Conservation (phyloP, 2,329 filamentous ascomycete genomes). For the Talaromyces albobiverticillius region DNA sequence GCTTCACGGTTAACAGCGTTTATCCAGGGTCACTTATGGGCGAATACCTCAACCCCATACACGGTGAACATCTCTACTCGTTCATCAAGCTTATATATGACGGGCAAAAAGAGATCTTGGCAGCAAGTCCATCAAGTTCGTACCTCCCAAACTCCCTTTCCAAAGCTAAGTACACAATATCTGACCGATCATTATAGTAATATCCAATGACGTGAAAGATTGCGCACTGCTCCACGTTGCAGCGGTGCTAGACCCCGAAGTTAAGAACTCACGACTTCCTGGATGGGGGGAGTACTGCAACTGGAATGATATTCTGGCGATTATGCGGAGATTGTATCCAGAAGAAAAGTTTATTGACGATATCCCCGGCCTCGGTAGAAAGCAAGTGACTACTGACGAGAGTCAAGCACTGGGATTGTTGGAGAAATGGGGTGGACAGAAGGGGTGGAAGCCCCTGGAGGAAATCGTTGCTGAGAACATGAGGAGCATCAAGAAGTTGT, state of each 20-base stretch:
- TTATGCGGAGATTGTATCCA: constrained; percentile 7
- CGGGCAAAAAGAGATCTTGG: not conserved
- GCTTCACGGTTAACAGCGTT: not conserved
- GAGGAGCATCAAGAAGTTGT: not conserved
- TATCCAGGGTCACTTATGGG: not conserved
- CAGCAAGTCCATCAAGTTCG: not conserved
- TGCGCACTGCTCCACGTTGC: constrained; percentile 8
- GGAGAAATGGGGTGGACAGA: constrained; percentile 9
- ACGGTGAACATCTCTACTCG: not conserved
- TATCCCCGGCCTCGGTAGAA: not conserved
- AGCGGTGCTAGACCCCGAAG: constrained; percentile 7
- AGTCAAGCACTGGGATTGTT: constrained; percentile 5
- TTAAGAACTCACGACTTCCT: not conserved
- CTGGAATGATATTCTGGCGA: constrained; percentile 11
- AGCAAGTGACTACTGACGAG: constrained; percentile 1
- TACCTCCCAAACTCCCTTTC: not conserved
- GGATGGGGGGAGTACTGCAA: constrained; percentile 9
- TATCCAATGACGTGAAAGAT: constrained; percentile 7
- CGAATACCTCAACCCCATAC: constrained; percentile 1
- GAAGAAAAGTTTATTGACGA: constrained; percentile 7
- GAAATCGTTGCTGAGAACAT: not conserved
- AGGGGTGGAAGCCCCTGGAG: constrained; percentile 7
- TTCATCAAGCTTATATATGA: not conserved
- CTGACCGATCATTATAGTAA: not conserved
- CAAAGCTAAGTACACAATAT: not conserved